Percentiles rank a stretch among this genome's conserved stretches.
These are phyloP conservation scores for Lepiota brunneoincarnata DNA, from an alignment of 768 basidiomycete genomes.

Conservation along the genomic window DNA sequence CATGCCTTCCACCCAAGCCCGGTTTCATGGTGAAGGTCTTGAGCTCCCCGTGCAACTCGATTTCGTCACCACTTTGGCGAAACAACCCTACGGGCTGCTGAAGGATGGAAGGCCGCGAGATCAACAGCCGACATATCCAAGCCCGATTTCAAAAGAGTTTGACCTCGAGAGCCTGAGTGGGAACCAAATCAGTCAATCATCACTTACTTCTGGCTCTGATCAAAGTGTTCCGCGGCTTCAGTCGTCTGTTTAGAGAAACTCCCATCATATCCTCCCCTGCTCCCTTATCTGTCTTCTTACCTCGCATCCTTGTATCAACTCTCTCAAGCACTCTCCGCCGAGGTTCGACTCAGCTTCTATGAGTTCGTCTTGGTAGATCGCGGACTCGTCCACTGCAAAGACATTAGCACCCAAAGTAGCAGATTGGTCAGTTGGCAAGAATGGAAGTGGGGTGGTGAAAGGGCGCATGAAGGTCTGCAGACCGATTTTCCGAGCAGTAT, in stretches of 20 bases:
- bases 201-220: background rate
- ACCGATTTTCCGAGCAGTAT: slow-evolving; percentile 58
- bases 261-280: slow-evolving; percentile 58
- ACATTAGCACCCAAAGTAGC: slow-evolving; percentile 50
- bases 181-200: slow-evolving; percentile 67
- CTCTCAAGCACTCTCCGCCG: slow-evolving; percentile 61
- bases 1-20: slow-evolving; percentile 43
- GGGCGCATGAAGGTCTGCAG: slow-evolving; percentile 88
- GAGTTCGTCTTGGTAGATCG: slow-evolving; percentile 61
- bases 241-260: slow-evolving; percentile 86
- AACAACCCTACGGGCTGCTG: slow-evolving; percentile 65
- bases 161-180: slow-evolving; percentile 69
- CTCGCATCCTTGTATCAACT: slow-evolving; percentile 55
- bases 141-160: slow-evolving; percentile 49
- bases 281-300: slow-evolving; percentile 51
- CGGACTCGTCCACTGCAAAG: slow-evolving; percentile 41
- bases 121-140: slow-evolving; percentile 36
- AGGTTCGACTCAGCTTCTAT: slow-evolving; percentile 79
- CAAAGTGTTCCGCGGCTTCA: slow-evolving; percentile 23
- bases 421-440: slow-evolving; percentile 67
- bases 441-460: slow-evolving; percentile 59
- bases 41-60: slow-evolving; percentile 71
- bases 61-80: slow-evolving; percentile 72
- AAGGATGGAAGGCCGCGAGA: slow-evolving; percentile 70
- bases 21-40: slow-evolving; percentile 80